Conservation (phyloP, 2,329 filamentous ascomycete genomes). For the Ophiostoma australiae region DNA sequence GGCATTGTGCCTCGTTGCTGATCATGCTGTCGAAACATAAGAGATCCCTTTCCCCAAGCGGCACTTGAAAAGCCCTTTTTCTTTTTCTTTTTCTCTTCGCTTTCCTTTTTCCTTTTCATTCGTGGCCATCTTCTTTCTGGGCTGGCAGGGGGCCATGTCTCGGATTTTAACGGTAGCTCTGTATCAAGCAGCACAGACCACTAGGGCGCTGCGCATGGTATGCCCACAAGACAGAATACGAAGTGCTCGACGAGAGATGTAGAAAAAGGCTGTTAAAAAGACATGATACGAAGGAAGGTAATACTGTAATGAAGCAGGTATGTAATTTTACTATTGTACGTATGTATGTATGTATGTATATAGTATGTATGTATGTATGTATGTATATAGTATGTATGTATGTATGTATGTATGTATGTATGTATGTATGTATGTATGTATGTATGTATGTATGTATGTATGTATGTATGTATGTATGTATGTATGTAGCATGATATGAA, state of each 20-base stretch:
- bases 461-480: too few species aligned
- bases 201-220: conserved; percentile 6
- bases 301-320: neutral
- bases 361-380: too few species aligned
- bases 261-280: neutral
- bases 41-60: neutral
- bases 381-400: too few species aligned
- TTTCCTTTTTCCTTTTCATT: neutral
- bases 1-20: conserved; percentile 1
- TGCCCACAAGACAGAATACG: conserved; percentile 4
- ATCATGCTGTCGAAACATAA: neutral
- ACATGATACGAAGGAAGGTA: neutral
- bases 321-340: too few species aligned
- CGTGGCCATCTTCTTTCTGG: neutral
- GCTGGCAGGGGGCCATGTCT: neutral
- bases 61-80: neutral
- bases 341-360: too few species aligned
- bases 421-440: too few species aligned
- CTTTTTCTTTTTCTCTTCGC: neutral
- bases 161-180: conserved; percentile 6
- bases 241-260: neutral
- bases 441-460: too few species aligned
- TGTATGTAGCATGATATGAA: neutral
- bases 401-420: too few species aligned
- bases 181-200: conserved; percentile 11